Percentiles rank a stretch among this genome's conserved stretches.
These are phyloP conservation scores for Flueggea neowawraea DNA, from an alignment of 441 rosid species.

Conservation along the genomic window DNA sequence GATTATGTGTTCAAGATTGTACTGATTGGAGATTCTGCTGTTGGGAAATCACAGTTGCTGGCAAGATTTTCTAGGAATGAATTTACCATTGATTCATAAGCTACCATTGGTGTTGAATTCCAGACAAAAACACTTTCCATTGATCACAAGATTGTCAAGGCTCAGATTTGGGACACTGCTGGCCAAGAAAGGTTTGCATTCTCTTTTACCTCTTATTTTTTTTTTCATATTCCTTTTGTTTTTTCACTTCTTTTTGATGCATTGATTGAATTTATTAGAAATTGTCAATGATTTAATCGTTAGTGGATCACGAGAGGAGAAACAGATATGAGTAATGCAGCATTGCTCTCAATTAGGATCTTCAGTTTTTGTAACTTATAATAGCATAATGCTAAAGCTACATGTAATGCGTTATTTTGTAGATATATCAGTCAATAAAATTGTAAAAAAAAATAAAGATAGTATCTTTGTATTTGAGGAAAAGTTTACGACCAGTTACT, in stretches of 20 bases:
- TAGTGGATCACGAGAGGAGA: too few relatives aligned
- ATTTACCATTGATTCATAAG: constrained; percentile 44
- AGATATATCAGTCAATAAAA: too few relatives aligned
- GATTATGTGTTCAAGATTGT: constrained; percentile 72
- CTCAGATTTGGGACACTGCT: constrained; percentile 65
- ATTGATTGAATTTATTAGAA: too few relatives aligned
- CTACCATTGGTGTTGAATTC: constrained; percentile 57
- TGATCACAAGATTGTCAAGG: constrained; percentile 48
- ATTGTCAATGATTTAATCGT: too few relatives aligned
- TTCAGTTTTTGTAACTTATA: too few relatives aligned
- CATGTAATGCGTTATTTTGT: too few relatives aligned
- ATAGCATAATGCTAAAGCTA: too few relatives aligned
- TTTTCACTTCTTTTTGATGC: background rate
- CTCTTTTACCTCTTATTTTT: background rate
- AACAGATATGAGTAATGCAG: too few relatives aligned
- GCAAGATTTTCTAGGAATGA: constrained; percentile 49
- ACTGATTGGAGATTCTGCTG: constrained; percentile 55
- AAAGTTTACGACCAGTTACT: too few relatives aligned
- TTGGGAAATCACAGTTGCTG: constrained; percentile 50
- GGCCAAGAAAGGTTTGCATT: constrained; percentile 50
- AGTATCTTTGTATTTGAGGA: too few relatives aligned
- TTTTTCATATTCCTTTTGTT: background rate
- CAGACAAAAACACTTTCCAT: constrained; percentile 48
- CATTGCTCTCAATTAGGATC: too few relatives aligned
- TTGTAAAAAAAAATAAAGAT: too few relatives aligned